Base-by-base conservation (phyloP, 306 rosid genomes). In the Cyclanthera cordifolia region DNA sequence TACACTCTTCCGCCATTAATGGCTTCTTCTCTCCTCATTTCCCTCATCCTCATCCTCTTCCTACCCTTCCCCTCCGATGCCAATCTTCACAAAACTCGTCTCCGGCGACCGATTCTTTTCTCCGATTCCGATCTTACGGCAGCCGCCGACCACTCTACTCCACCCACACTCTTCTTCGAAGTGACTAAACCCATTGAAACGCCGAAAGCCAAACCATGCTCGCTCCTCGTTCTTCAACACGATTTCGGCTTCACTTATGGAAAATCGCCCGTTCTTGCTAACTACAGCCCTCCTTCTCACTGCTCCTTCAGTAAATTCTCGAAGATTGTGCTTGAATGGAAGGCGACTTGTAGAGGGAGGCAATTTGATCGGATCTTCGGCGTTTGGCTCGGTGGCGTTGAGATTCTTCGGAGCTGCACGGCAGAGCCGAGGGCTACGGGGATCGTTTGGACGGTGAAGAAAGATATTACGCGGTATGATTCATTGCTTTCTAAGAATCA, bases 331-430 rank as follows among this genome's bases (percentile, higher is more conserved):
- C 78, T 93, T 9, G 80, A 89, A 72, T 93, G 98, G 98, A 83
- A 73, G 11, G 84, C 98, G 13, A 84, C 91, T 4, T 83, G 89
- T 55, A 72, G 75, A 79, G 98, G 96, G 37, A 83, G 90, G 52
- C 98, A 93, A 52, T 93, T 77, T 23, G 98, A 93, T 58, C 83
- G 98, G 25, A 92, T 92, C 68, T 92, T 92, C 2, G 96, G 98
- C 12, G 89, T 89, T 2, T 92, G 98, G 96, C 96, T 87, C 8
- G 82, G 85, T 25, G 99, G 99, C 7, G 91, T 85, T 47, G 96
- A 93, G 84, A 78, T 93, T 23, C 86, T 93, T 8, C 82, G 99
- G 53, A 87, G 99, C 83, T 93, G 95, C 73, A 85, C 95, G 0
- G 96, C 96, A 1, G 98, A 93, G 73, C 95, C 96, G 17, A 82